Evolutionary conservation across 2,329 filamentous ascomycete species (phyloP).

Genomic region (Raffaelea deltoideospora): DNA sequence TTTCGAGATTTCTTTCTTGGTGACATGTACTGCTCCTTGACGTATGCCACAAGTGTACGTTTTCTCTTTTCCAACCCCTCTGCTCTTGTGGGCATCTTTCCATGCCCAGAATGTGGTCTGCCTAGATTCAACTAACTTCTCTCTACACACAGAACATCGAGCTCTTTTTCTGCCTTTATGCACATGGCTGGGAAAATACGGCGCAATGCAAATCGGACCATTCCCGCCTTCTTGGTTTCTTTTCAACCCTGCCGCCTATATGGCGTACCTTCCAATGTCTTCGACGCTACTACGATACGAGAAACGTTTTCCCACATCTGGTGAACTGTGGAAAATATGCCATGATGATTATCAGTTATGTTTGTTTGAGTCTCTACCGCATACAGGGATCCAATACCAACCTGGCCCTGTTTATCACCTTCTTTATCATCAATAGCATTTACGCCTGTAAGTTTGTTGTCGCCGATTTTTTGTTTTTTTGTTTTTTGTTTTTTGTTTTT

Average conservation of each 20-base stretch:
- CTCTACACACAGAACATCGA: constrained; percentile 59
- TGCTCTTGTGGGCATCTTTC: neutral
- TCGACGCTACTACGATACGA: constrained; percentile 74
- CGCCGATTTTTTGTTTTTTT: neutral
- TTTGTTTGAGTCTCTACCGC: constrained; percentile 69
- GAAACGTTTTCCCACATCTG: constrained; percentile 79
- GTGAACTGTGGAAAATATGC: constrained; percentile 86
- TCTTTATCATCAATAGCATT: constrained; percentile 66
- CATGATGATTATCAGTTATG: constrained; percentile 67
- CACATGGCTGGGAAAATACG: constrained; percentile 59
- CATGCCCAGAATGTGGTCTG: constrained; percentile 76
- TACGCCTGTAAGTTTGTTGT: constrained; percentile 51
- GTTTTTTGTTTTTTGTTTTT: neutral
- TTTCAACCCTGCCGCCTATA: constrained; percentile 67
- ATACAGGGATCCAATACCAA: constrained; percentile 43
- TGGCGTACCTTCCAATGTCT: constrained; percentile 88
- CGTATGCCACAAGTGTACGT: constrained; percentile 74
- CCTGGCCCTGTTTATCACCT: constrained; percentile 62
- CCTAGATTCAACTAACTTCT: constrained; percentile 1
- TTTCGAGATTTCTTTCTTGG: constrained; percentile 96
- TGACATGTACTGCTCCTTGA: constrained; percentile 93
- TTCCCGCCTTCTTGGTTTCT: constrained; percentile 73
- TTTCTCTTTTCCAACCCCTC: neutral
- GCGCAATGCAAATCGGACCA: constrained; percentile 70
- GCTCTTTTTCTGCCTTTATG: constrained; percentile 88